These are phyloP conservation scores for Cicer chorassanicum DNA, from an alignment of 306 rosid genomes.

Conservation along the genomic window DNA sequence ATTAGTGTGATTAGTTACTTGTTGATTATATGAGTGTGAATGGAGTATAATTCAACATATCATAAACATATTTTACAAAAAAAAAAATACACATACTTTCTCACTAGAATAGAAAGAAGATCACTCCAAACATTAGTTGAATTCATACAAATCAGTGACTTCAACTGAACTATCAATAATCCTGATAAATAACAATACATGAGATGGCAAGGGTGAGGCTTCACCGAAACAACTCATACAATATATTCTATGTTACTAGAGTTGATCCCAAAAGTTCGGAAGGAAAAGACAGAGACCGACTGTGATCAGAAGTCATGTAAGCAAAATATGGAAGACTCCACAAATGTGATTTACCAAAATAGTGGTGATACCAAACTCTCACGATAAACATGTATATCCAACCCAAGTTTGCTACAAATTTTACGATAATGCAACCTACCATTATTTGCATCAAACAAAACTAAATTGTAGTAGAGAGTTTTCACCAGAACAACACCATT, in stretches of 20 bases:
- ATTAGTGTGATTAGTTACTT: too few relatives aligned
- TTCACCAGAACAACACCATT: slow-evolving; percentile 1
- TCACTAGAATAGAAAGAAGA: not conserved
- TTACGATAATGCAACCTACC: not conserved
- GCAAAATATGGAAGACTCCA: not conserved
- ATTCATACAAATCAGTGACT: not conserved
- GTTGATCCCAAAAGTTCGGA: not conserved
- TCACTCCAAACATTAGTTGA: not conserved
- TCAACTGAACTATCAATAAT: not conserved
- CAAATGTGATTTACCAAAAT: not conserved
- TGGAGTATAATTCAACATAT: not conserved
- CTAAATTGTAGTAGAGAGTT: not conserved
- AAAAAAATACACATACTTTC: not conserved
- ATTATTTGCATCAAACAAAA: not conserved
- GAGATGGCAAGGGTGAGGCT: not conserved
- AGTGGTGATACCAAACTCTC: slow-evolving; percentile 37
- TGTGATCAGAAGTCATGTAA: not conserved
- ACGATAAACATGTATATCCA: not conserved
- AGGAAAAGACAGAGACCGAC: not conserved
- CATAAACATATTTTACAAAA: not conserved
- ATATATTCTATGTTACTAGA: not conserved
- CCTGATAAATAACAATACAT: not conserved
- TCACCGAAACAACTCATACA: not conserved
- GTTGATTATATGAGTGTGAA: too few relatives aligned
- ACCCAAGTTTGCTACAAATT: not conserved